Evolutionary conservation across 176 grass and related monocot genomes (phyloP).

Genomic region (Phoenix roebelenii): DNA sequence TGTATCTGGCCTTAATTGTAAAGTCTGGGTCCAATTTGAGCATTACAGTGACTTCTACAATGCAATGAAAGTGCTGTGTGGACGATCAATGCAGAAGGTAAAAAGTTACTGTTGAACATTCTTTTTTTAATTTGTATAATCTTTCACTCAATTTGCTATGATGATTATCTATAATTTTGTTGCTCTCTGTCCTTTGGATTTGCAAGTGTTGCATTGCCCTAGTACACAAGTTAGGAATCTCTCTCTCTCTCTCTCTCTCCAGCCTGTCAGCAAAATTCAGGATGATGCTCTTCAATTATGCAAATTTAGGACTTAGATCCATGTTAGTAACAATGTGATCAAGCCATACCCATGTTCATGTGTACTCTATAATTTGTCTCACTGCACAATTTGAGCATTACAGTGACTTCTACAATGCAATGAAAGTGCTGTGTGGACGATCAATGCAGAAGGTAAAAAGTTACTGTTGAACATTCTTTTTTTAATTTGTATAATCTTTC

Average conservation of each 20-base stretch:
- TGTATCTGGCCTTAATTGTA: conserved; percentile 84
- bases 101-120: not conserved
- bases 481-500: not conserved
- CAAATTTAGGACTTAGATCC: too few species aligned
- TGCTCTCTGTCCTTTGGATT: too few species aligned
- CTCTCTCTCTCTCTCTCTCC: too few species aligned
- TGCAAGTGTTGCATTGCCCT: too few species aligned
- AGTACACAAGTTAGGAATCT: too few species aligned
- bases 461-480: not conserved
- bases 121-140: conserved; percentile 2
- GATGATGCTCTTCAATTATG: too few species aligned
- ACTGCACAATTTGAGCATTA: conserved; percentile 75
- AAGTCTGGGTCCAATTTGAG: conserved; percentile 87
- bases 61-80: conserved; percentile 82
- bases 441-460: conserved; percentile 65
- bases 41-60: conserved; percentile 59
- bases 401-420: conserved; percentile 69
- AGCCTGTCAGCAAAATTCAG: too few species aligned
- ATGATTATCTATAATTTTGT: too few species aligned
- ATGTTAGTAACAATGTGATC: too few species aligned
- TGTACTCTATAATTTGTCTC: too few species aligned
- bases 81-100: conserved; percentile 78
- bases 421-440: conserved; percentile 68
- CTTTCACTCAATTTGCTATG: conserved; percentile 13
- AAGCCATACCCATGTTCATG: too few species aligned